Conservation (phyloP, 345 rosid species). For the Ricinus communis region DNA sequence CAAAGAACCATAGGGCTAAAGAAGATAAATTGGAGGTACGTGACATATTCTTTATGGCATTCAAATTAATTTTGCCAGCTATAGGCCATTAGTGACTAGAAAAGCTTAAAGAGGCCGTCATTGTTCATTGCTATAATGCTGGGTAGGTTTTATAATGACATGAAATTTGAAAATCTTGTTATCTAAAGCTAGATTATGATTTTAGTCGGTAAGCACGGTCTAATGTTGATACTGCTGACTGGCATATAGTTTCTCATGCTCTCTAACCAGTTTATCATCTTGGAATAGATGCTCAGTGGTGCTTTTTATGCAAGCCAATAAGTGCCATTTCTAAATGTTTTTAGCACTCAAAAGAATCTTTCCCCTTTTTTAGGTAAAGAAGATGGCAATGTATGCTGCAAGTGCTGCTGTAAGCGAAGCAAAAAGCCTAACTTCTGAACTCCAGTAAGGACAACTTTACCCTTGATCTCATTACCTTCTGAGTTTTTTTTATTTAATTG, state of each 20-base stretch:
- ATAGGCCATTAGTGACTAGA: neutral
- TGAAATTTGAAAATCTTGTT: neutral
- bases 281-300: neutral
- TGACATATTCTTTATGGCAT: neutral
- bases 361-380: slow-evolving; percentile 39
- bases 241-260: neutral
- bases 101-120: neutral
- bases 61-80: neutral
- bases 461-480: slow-evolving; percentile 11
- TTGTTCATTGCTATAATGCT: neutral
- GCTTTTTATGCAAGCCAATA: neutral
- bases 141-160: neutral
- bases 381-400: slow-evolving; percentile 52
- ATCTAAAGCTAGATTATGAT: neutral
- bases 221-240: neutral
- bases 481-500: slow-evolving; percentile 1
- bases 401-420: slow-evolving; percentile 40
- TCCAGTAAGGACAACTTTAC: slow-evolving; percentile 25
- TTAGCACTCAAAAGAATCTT: neutral
- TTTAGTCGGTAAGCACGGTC: neutral
- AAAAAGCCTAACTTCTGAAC: slow-evolving; percentile 24
- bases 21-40: slow-evolving; percentile 52
- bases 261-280: neutral
- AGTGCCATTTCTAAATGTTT: slow-evolving; percentile 2
- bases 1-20: slow-evolving; percentile 41